Conservation (phyloP, 371 early-diverging fungal species). For the Rhizopus sp. region DNA sequence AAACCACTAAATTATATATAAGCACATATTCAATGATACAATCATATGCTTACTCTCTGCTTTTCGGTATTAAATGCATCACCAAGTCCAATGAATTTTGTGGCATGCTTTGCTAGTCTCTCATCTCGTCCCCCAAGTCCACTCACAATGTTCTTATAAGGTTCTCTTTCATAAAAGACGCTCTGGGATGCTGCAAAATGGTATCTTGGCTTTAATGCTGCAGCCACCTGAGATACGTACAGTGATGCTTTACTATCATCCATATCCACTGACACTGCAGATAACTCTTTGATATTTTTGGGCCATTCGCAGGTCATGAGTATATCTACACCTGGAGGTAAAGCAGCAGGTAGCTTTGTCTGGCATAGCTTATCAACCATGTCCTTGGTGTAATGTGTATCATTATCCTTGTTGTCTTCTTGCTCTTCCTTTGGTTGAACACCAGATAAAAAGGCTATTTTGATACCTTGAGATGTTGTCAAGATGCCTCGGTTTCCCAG, state of each 20-base stretch:
- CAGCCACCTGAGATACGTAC: constrained; percentile 51
- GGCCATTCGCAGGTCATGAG: constrained; percentile 86
- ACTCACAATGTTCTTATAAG: constrained; percentile 65
- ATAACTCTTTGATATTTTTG: constrained; percentile 42
- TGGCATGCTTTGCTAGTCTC: constrained; percentile 58
- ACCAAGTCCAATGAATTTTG: constrained; percentile 86
- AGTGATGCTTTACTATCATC: constrained; percentile 12
- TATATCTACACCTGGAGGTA: constrained; percentile 73
- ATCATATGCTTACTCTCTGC: constrained; percentile 43
- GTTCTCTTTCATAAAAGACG: constrained; percentile 83
- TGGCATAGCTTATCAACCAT: constrained; percentile 27
- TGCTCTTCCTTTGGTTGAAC: constrained; percentile 18
- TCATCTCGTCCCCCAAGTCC: constrained; percentile 46
- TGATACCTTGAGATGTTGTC: constrained; percentile 72
- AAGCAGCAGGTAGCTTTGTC: constrained; percentile 28
- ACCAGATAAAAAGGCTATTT: constrained; percentile 77
- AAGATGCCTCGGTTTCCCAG: constrained; percentile 73
- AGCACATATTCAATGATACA: constrained; percentile 9
- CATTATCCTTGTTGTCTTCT: constrained; percentile 15
- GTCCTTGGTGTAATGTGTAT: constrained; percentile 5
- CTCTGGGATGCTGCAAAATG: constrained; percentile 77
- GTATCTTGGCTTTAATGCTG: constrained; percentile 78
- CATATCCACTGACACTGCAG: constrained; percentile 24
- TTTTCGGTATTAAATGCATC: constrained; percentile 65
- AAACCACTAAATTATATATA: constrained; percentile 72